Conservation (phyloP, 306 rosid genomes). For the Cicer bijugum region DNA sequence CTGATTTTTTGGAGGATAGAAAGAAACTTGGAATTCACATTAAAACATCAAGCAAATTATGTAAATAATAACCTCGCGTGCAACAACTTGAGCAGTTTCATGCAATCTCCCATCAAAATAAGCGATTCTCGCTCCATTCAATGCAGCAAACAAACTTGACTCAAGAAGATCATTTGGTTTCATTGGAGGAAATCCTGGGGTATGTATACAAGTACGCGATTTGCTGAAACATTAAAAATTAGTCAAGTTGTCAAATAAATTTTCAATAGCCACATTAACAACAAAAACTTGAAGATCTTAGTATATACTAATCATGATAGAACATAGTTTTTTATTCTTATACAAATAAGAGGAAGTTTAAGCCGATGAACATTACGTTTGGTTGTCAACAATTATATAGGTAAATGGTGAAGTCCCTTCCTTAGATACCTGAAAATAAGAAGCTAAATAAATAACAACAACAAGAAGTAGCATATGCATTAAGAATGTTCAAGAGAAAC, state of each 20-base stretch:
- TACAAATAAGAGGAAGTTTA: slow-evolving; percentile 25
- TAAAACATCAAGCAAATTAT: not conserved
- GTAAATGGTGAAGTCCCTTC: slow-evolving; percentile 82
- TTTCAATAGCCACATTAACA: slow-evolving; percentile 23
- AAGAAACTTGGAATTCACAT: slow-evolving; percentile 4
- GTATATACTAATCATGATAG: slow-evolving; percentile 11
- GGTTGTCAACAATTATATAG: slow-evolving; percentile 76
- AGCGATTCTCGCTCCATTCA: slow-evolving; percentile 76
- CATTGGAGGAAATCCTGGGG: slow-evolving; percentile 89
- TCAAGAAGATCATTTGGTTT: slow-evolving; percentile 66
- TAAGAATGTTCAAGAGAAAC: not conserved
- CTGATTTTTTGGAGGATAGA: not conserved
- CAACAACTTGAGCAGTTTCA: slow-evolving; percentile 83
- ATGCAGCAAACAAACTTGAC: slow-evolving; percentile 62
- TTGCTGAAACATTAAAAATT: slow-evolving; percentile 56
- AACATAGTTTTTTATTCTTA: not conserved
- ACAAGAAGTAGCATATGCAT: not conserved
- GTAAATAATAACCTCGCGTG: slow-evolving; percentile 67
- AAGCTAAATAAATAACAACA: slow-evolving; percentile 7
- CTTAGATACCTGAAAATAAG: slow-evolving; percentile 61
- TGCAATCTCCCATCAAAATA: slow-evolving; percentile 71
- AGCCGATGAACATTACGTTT: slow-evolving; percentile 59
- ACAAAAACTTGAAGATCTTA: slow-evolving; percentile 4
- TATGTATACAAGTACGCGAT: slow-evolving; percentile 86
- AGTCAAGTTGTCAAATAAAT: slow-evolving; percentile 33